Conservation (phyloP, 306 rosid species). For the Cercis canadensis region DNA sequence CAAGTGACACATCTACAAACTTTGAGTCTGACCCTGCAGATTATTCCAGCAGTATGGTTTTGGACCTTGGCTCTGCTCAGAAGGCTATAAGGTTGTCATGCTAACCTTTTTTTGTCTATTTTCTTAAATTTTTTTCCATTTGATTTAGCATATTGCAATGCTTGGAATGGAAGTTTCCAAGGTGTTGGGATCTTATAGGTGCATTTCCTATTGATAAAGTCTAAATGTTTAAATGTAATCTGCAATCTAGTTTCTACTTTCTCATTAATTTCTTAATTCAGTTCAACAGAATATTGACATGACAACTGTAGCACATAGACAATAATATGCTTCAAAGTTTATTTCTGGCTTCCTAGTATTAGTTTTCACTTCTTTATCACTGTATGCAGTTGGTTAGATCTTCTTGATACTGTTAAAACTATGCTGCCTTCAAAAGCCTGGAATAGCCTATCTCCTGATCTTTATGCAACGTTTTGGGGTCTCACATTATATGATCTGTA, state of each 20-base stretch:
- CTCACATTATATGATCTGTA: constrained; percentile 94
- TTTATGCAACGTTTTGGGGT: constrained; percentile 97
- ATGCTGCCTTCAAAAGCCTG: constrained; percentile 97
- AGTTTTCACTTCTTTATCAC: constrained; percentile 20
- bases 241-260: background rate
- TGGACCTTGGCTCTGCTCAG: constrained; percentile 75
- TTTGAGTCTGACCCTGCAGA: constrained; percentile 65
- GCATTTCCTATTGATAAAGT: constrained; percentile 29
- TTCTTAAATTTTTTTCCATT: background rate
- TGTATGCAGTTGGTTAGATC: constrained; percentile 81
- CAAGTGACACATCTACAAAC: constrained; percentile 49
- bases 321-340: constrained; percentile 23
- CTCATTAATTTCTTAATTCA: background rate
- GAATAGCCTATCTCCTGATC: constrained; percentile 99
- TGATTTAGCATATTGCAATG: constrained; percentile 7
- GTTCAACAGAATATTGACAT: background rate
- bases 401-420: constrained; percentile 76
- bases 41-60: constrained; percentile 55
- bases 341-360: constrained; percentile 20
- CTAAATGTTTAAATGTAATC: background rate
- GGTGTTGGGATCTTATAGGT: constrained; percentile 11
- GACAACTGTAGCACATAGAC: constrained; percentile 4
- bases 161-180: constrained; percentile 4
- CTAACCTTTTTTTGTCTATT: constrained; percentile 2
- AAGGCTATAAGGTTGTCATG: constrained; percentile 61